Percentiles rank a stretch among this genome's conserved stretches.
Evolutionary conservation across 1,284 basidiomycete genomes (phyloP).

Genomic region (Nidula niveotomentosa): DNA sequence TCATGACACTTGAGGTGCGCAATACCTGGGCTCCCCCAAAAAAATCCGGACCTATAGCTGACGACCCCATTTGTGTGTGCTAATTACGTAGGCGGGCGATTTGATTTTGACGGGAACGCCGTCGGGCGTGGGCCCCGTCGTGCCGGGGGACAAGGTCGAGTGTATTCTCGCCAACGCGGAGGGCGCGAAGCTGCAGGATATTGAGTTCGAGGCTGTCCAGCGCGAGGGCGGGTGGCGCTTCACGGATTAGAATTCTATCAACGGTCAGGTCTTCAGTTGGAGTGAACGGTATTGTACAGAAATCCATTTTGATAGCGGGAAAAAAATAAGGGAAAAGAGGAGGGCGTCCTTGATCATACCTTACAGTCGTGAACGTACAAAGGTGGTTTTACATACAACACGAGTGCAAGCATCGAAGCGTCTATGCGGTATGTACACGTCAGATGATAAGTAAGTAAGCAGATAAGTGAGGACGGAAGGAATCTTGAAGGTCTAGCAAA

Average conservation of each 20-base stretch:
- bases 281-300: too few species aligned
- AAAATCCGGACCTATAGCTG: not conserved
- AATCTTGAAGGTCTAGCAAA: too few species aligned
- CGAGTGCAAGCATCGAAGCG: not conserved
- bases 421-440: not conserved
- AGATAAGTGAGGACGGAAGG: too few species aligned
- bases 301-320: too few species aligned
- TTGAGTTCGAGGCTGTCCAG: constrained; percentile 67
- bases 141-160: constrained; percentile 77
- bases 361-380: too few species aligned
- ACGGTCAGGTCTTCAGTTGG: not conserved
- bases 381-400: not conserved
- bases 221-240: constrained; percentile 65
- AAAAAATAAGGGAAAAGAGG: too few species aligned
- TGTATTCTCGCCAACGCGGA: constrained; percentile 69
- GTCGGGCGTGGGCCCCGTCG: constrained; percentile 82
- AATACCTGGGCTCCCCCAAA: constrained; percentile 1
- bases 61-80: too few species aligned
- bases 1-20: constrained; percentile 91
- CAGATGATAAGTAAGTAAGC: too few species aligned
- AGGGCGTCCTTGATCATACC: too few species aligned
- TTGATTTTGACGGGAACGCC: constrained; percentile 90
- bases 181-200: constrained; percentile 59
- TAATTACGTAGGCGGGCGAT: constrained; percentile 67
- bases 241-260: not conserved